Evolutionary conservation across 2,329 filamentous ascomycete genomes (phyloP), one percentile per base, ranked within the genome.

Genomic region (Pseudogymnoascus sp.): DNA sequence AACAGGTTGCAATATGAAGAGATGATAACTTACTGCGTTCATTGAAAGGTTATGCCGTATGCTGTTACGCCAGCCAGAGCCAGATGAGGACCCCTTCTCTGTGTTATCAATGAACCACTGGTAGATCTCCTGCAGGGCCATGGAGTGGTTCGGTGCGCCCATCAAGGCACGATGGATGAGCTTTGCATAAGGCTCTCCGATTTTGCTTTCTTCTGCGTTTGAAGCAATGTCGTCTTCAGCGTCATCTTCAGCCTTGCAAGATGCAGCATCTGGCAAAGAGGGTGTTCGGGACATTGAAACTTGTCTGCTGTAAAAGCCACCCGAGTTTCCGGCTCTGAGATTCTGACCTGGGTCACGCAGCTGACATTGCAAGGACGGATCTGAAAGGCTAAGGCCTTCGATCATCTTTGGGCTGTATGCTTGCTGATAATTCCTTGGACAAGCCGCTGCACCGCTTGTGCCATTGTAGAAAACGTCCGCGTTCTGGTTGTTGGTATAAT

Each of bases 11-110:
- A 57, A 35, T 57, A 23, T 45, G 59, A 48, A 57, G 41, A 41
- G 63, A 28, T 59, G 57, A 61, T 55, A 23, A 78, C 84, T 74
- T 82, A 96, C 92, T 62, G 81, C 80, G 67, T 97, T 97, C 92
- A 97, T 96, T 55, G 90, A 96, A 6, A 97, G 77, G 67, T 97
- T 97, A 72, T 97, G 92, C 2, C 92, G 83, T 65, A 97, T 95
- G 71, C 90, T 95, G 73, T 96, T 97, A 74, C 92, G 88, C 92
- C 92, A 97, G 8, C 92, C 92, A 10, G 73, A 75, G 6, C 77
- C 79, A 15, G 73, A 70, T 48, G 80, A 79, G 58, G 78, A 83
- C 3, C 82, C 83, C 72, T 94, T 96, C 65, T 82, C 81, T 2
- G 91, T 96, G 68, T 96, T 86, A 26, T 85, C 79, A 39, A 82